These are phyloP conservation scores for Rosa rugosa DNA, from an alignment of 306 rosid species.

Conservation along the genomic window DNA sequence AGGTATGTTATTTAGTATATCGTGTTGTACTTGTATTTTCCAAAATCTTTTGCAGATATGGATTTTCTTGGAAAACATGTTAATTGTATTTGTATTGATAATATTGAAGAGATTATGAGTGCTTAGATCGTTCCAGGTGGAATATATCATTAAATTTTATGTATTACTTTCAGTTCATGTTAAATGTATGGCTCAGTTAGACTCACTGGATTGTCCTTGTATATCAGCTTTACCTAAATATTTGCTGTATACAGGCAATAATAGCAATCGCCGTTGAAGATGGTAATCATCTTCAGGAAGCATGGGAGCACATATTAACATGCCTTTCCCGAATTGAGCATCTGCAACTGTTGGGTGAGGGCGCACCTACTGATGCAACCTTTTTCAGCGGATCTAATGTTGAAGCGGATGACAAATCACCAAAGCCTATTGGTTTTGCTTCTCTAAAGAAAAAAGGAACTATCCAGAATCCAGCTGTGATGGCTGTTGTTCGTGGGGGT, in stretches of 20 bases:
- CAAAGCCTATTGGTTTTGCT: conserved; percentile 60
- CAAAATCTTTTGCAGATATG: neutral
- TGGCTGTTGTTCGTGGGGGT: conserved; percentile 97
- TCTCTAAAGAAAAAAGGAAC: conserved; percentile 82
- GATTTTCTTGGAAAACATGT: neutral
- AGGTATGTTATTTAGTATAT: conserved; percentile 52
- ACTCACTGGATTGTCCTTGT: neutral
- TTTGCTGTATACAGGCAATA: conserved; percentile 61
- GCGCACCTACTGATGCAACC: conserved; percentile 92
- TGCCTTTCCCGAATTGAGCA: conserved; percentile 98
- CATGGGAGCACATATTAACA: conserved; percentile 98
- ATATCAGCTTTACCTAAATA: conserved; percentile 20
- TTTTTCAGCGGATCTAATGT: conserved; percentile 64
- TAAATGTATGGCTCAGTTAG: neutral
- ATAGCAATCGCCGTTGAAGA: conserved; percentile 94
- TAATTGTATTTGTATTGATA: neutral
- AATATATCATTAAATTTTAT: neutral
- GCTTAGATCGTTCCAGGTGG: neutral
- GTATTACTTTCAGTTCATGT: neutral
- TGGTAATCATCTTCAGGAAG: conserved; percentile 89
- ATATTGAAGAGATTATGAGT: neutral
- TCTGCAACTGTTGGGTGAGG: conserved; percentile 94
- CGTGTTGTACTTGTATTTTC: conserved; percentile 13
- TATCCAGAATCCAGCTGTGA: conserved; percentile 88
- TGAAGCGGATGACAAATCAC: conserved; percentile 72